These are phyloP conservation scores for Cryptococcus sp. DNA, from an alignment of 1,284 basidiomycete species.

Conservation along the genomic window DNA sequence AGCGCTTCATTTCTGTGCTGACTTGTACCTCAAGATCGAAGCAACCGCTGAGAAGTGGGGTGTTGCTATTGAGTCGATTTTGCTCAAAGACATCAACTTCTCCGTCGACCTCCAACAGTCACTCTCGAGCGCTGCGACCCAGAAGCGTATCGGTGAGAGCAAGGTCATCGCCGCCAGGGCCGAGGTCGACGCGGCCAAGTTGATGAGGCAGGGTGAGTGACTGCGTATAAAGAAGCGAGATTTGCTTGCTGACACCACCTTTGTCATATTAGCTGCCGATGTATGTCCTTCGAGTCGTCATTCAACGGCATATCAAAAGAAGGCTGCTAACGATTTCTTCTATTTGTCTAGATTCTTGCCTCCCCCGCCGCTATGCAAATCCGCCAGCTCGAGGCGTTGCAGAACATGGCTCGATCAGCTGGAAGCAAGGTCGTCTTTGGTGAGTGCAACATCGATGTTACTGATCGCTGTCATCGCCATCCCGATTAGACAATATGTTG, in stretches of 20 bases:
- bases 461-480: neutral
- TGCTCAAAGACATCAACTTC: constrained; percentile 77
- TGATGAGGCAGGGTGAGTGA: constrained; percentile 71
- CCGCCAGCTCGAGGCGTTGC: constrained; percentile 84
- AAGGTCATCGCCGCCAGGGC: constrained; percentile 94
- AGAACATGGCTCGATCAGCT: constrained; percentile 69
- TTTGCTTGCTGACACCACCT: constrained; percentile 1
- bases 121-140: constrained; percentile 85
- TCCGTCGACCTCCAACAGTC: constrained; percentile 86
- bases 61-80: constrained; percentile 89
- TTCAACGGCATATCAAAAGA: too few relatives aligned
- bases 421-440: constrained; percentile 86
- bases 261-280: constrained; percentile 11
- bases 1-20: neutral
- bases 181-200: constrained; percentile 88
- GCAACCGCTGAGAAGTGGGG: constrained; percentile 79
- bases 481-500: too few relatives aligned
- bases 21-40: constrained; percentile 41
- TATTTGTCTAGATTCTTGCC: constrained; percentile 76
- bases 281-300: neutral
- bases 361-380: constrained; percentile 97
- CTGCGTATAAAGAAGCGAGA: constrained; percentile 3
- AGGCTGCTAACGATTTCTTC: neutral
- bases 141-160: constrained; percentile 88
- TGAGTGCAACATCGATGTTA: constrained; percentile 13